These are phyloP conservation scores for Pinus taeda DNA, from an alignment of 75 land plant genomes.

Conservation along the genomic window DNA sequence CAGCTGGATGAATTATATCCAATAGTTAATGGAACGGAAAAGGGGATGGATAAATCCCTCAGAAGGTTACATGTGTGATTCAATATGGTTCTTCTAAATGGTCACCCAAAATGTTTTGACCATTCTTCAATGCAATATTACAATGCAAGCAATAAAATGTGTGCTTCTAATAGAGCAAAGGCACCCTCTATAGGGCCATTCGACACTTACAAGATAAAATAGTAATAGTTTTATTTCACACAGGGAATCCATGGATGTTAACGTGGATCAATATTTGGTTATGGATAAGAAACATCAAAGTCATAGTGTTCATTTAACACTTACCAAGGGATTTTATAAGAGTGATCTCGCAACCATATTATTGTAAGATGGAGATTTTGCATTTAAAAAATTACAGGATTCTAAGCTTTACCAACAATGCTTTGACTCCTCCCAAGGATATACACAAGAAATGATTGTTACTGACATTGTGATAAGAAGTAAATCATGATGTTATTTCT, in stretches of 20 bases:
- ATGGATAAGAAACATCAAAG: conserved; percentile 17
- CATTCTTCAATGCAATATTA: too few species aligned
- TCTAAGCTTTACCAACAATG: conserved; percentile 56
- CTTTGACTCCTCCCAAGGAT: conserved; percentile 29
- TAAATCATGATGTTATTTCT: conserved; percentile 25
- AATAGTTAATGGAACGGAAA: too few species aligned
- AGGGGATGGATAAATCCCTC: too few species aligned
- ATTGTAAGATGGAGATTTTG: conserved; percentile 16
- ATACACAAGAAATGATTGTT: conserved; percentile 14
- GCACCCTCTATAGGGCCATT: too few species aligned
- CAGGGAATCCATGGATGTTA: conserved; percentile 60
- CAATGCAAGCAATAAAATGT: too few species aligned
- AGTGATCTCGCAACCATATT: conserved; percentile 39
- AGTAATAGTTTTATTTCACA: conserved; percentile 50
- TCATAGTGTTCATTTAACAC: conserved; percentile 5
- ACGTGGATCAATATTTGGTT: conserved; percentile 46
- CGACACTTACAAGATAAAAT: too few species aligned
- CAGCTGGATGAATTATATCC: too few species aligned
- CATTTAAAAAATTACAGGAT: conserved; percentile 27
- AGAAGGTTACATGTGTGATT: too few species aligned
- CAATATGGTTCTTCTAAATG: too few species aligned
- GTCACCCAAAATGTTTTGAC: too few species aligned
- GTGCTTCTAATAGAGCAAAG: too few species aligned
- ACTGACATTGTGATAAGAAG: conserved; percentile 9
- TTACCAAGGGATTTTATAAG: conserved; percentile 42